These are phyloP conservation scores for Scheffersomyces parashehatae DNA, from an alignment of 1,139 yeast genomes.

Conservation along the genomic window DNA sequence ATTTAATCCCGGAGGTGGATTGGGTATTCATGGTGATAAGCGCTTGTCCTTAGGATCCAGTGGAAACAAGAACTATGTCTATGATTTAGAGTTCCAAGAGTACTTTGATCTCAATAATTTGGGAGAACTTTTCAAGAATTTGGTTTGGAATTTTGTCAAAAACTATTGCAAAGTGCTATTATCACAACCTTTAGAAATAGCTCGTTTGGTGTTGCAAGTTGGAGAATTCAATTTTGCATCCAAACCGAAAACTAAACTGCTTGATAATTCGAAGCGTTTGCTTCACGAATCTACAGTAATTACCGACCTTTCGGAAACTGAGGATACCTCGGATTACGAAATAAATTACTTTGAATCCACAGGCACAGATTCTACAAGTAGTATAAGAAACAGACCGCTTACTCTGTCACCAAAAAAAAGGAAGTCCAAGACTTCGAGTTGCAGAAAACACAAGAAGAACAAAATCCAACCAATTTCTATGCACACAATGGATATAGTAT, in stretches of 20 bases:
- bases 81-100: constrained; percentile 69
- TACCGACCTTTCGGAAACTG: constrained; percentile 19
- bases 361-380: constrained; percentile 12
- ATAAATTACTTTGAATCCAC: constrained; percentile 54
- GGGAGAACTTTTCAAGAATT: constrained; percentile 52
- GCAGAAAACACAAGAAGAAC: constrained; percentile 6
- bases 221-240: constrained; percentile 51
- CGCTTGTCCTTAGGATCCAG: not conserved
- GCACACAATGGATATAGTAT: constrained; percentile 70
- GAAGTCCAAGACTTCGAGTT: constrained; percentile 2
- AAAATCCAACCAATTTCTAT: constrained; percentile 62
- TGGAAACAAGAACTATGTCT: constrained; percentile 47
- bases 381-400: not conserved
- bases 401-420: constrained; percentile 3
- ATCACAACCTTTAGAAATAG: constrained; percentile 88
- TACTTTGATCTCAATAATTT: constrained; percentile 61
- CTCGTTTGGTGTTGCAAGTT: constrained; percentile 76
- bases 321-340: constrained; percentile 37
- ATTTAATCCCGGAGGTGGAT: constrained; percentile 20
- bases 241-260: not conserved
- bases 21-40: constrained; percentile 20
- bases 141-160: constrained; percentile 61
- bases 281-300: not conserved
- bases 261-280: not conserved
- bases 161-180: constrained; percentile 67